Percentiles rank a stretch among this genome's conserved stretches.
Evolutionary conservation across 2,329 filamentous ascomycete species (phyloP).

Genomic region (Capronia epimyces): DNA sequence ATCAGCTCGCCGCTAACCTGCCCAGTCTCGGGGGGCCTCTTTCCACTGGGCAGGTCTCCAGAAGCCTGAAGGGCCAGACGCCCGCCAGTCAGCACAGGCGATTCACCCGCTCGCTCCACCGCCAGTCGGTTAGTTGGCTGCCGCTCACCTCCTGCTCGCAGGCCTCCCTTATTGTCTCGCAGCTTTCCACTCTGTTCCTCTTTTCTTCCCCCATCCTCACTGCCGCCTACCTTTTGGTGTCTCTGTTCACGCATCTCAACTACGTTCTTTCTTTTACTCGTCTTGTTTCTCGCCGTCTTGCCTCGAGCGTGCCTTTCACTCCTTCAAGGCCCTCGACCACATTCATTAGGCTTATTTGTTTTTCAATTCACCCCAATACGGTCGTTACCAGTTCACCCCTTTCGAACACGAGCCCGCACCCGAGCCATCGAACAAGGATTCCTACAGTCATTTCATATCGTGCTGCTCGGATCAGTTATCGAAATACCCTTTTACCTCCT

Average conservation of each 20-base stretch:
- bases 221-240: conserved; percentile 29
- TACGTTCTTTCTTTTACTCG: conserved; percentile 31
- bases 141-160: background rate
- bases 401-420: conserved; percentile 1
- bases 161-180: conserved; percentile 29
- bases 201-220: conserved; percentile 31
- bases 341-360: conserved; percentile 31
- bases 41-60: background rate
- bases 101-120: background rate
- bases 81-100: conserved; percentile 4
- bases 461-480: conserved; percentile 22
- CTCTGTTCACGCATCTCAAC: conserved; percentile 27
- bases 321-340: conserved; percentile 47
- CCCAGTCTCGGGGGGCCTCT: background rate
- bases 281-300: conserved; percentile 26
- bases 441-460: conserved; percentile 11
- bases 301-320: conserved; percentile 47
- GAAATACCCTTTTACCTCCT: conserved; percentile 3
- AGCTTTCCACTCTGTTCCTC: conserved; percentile 29
- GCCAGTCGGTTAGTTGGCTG: background rate
- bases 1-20: background rate
- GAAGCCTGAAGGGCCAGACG: background rate
- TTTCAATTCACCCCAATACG: conserved; percentile 20
- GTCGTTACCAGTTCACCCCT: conserved; percentile 17
- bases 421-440: conserved; percentile 1